These are phyloP conservation scores for Buxus sempervirens DNA, from an alignment of 164 flowering plant genomes.

Conservation along the genomic window DNA sequence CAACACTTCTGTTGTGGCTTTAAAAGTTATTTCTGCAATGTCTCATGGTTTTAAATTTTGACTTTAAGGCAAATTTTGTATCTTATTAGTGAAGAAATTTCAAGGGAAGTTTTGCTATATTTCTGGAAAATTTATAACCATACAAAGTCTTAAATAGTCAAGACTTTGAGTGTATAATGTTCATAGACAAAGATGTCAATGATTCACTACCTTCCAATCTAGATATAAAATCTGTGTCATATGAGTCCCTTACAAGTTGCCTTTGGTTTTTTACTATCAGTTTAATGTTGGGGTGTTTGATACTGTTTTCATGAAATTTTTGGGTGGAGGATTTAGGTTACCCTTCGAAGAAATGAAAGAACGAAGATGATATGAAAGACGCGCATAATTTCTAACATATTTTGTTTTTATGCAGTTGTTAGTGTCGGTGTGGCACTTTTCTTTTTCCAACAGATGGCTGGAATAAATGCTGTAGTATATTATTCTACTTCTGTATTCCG, in stretches of 20 bases:
- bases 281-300: too few species aligned
- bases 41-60: too few species aligned
- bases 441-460: conserved; percentile 95
- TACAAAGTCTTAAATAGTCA: neutral
- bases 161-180: neutral
- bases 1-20: too few species aligned
- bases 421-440: conserved; percentile 96
- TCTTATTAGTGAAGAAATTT: too few species aligned
- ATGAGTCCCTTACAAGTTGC: neutral
- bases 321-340: too few species aligned
- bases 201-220: too few species aligned
- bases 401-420: conserved; percentile 64
- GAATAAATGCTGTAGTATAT: conserved; percentile 97
- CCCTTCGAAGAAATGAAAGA: too few species aligned
- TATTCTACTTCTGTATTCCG: conserved; percentile 96
- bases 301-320: neutral
- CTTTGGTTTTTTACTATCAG: too few species aligned
- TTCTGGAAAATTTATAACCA: too few species aligned
- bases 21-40: too few species aligned
- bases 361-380: neutral
- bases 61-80: too few species aligned
- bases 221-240: neutral
- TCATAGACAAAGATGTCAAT: neutral
- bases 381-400: conserved; percentile 2
- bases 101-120: too few species aligned